Percentiles rank a stretch among this genome's conserved stretches.
Evolutionary conservation across 176 grass and related monocot species (phyloP).

Genomic region (Poa annua): DNA sequence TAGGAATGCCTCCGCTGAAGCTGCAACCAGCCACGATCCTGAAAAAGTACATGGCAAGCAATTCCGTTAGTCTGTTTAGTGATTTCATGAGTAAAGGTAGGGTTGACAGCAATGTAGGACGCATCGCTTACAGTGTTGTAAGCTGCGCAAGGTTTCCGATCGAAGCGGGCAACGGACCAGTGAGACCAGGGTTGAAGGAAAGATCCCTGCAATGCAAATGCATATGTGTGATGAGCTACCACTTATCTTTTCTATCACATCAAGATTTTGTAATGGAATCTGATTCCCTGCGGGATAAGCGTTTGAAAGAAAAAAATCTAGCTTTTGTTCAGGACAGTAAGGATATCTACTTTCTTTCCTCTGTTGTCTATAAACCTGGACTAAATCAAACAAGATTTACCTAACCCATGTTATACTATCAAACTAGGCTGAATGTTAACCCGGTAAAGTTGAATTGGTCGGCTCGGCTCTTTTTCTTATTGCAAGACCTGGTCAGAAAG

Average conservation of each 20-base stretch:
- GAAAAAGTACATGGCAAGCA: slow-evolving; percentile 2
- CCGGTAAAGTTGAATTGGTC: slow-evolving; percentile 31
- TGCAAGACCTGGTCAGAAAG: slow-evolving; percentile 3
- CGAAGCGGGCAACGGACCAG: slow-evolving; percentile 33
- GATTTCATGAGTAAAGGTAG: background rate
- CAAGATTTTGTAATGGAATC: background rate
- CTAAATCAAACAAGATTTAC: background rate
- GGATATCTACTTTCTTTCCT: background rate
- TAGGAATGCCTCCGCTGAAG: slow-evolving; percentile 52
- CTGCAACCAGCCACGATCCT: slow-evolving; percentile 53
- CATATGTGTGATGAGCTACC: background rate
- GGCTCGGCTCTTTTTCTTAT: background rate
- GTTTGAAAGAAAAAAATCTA: background rate
- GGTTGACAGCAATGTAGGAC: background rate
- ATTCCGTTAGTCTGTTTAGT: background rate
- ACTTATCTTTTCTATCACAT: background rate
- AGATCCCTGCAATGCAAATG: slow-evolving; percentile 55
- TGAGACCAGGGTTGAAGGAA: slow-evolving; percentile 53
- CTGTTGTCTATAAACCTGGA: background rate
- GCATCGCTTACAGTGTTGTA: slow-evolving; percentile 35
- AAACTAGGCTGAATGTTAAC: background rate
- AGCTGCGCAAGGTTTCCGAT: slow-evolving; percentile 49
- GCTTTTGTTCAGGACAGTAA: background rate
- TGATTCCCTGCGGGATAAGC: no score
- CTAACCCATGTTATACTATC: slow-evolving; percentile 18